These are phyloP conservation scores for Pyrenochaeta sp. DNA, from an alignment of 2,329 filamentous ascomycete species.

Conservation along the genomic window DNA sequence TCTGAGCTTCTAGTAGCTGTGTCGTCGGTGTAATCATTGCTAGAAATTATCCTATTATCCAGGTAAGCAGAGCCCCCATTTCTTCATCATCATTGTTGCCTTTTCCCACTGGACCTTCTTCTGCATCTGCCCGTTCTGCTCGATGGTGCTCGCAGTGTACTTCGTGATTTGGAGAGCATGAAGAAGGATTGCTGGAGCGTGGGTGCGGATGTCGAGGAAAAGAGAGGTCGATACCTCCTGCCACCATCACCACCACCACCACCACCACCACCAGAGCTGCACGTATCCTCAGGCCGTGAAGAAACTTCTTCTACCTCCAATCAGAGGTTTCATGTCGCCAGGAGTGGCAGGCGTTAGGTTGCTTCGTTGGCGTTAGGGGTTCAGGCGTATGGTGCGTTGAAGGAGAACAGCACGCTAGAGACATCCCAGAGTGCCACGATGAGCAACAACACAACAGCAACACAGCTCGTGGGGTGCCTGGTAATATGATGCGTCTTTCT, in stretches of 20 bases:
- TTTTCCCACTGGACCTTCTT: neutral
- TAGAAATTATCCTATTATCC: constrained; percentile 33
- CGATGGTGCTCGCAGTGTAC: neutral
- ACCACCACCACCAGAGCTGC: constrained; percentile 5
- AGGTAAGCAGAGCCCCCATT: constrained; percentile 40
- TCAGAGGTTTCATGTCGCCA: too few species aligned
- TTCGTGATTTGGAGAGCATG: constrained; percentile 3
- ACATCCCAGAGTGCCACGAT: neutral
- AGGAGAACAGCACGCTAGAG: neutral
- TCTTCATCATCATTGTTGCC: constrained; percentile 2
- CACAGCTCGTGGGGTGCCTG: neutral
- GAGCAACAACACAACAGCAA: constrained; percentile 5
- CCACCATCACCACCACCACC: constrained; percentile 3
- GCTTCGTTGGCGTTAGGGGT: too few species aligned
- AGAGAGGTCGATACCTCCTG: constrained; percentile 3
- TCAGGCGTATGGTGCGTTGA: too few species aligned
- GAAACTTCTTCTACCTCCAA: too few species aligned
- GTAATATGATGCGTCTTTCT: constrained; percentile 5
- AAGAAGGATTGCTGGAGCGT: neutral
- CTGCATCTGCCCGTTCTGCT: neutral
- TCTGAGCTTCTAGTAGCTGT: constrained; percentile 35
- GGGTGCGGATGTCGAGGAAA: constrained; percentile 9
- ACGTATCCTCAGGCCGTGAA: neutral
- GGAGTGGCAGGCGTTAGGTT: too few species aligned
- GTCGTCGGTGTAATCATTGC: constrained; percentile 31